Evolutionary conservation across 345 rosid genomes (phyloP), one percentile per base, ranked within the genome.

Genomic region (Acer negundo): DNA sequence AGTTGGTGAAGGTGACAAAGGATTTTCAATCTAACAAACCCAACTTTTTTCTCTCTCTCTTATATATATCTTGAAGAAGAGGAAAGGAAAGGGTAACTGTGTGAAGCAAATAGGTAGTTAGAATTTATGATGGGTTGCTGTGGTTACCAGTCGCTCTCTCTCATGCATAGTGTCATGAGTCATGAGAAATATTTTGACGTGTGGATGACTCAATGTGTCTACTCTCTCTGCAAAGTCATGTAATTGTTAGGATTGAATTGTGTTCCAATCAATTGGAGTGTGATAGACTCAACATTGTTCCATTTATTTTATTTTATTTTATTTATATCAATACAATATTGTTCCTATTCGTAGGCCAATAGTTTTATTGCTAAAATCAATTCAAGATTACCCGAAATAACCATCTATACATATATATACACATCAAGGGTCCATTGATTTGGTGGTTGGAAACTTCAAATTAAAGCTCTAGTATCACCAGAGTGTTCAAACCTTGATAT

Each of bases 161-260:
- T 8, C 59, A 73, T 4, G 5, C 38, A 35, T 4, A 35, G 38
- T 35, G 0, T 35, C 6, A 3, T 35, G 38, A 35, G 0, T 35
- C 6, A 3, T 35, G 38, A 35, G 38, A 35, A 35, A 19, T 73
- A 9, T 69, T 22, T 44, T 76, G 84, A 72, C 86, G 79, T 86
- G 83, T 24, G 49, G 28, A 46, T 31, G 81, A 86, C 89, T 86
- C 85, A 73, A 81, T 22, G n/a, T 65, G 58, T 71, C 55, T 24
- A 46, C 53, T 59, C 44, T 49, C 53, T 59, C 61, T 49, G 38
- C 62, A 10, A 77, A 62, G 78, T 15, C 62, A 31, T 46, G 49
- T 7, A 38, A 20, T 53, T 53, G 17, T 69, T 69, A 16, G 58
- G 24, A 59, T 68, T 9, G 49, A 53, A 61, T 38, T 46, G 58